Percentiles rank a stretch among this genome's conserved stretches.
These are phyloP conservation scores for Drechslerella stenobrocha DNA, from an alignment of 2,329 filamentous ascomycete species.

Conservation along the genomic window DNA sequence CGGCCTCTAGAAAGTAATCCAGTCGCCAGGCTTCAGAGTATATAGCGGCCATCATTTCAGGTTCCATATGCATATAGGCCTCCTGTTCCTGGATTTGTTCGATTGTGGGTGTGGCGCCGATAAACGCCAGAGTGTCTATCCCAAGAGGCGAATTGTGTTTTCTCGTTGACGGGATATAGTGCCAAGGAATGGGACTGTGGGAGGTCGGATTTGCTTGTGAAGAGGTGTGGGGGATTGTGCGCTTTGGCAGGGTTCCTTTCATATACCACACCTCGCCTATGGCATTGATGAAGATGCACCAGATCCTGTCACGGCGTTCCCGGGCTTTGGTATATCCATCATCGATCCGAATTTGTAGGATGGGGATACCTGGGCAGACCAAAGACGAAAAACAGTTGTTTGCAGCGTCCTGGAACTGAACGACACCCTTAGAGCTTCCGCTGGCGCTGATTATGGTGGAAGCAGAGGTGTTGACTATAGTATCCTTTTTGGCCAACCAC, in stretches of 20 bases:
- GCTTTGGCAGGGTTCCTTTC: slow-evolving; percentile 41
- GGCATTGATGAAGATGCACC: slow-evolving; percentile 92
- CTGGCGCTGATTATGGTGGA: slow-evolving; percentile 34
- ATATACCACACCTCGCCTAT: slow-evolving; percentile 89
- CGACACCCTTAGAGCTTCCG: slow-evolving; percentile 41
- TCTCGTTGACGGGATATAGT: slow-evolving; percentile 23
- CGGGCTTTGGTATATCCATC: slow-evolving; percentile 76
- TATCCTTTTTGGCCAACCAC: slow-evolving; percentile 76
- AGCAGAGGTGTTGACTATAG: slow-evolving; percentile 35
- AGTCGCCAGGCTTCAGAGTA: slow-evolving; percentile 26
- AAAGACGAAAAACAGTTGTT: slow-evolving; percentile 44
- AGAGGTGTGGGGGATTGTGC: neutral
- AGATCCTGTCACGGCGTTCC: slow-evolving; percentile 71
- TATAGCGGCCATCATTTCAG: slow-evolving; percentile 25
- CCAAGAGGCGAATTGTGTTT: slow-evolving; percentile 30
- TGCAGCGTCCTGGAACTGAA: slow-evolving; percentile 40
- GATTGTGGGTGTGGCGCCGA: neutral
- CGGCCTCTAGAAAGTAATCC: slow-evolving; percentile 43
- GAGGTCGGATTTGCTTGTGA: slow-evolving; percentile 1
- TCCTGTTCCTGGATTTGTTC: neutral
- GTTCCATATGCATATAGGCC: slow-evolving; percentile 20
- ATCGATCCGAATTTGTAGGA: slow-evolving; percentile 80
- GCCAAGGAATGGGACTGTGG: slow-evolving; percentile 32
- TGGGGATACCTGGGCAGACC: slow-evolving; percentile 78
- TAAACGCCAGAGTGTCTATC: slow-evolving; percentile 13